phyloP scores from a whole-genome alignment of 495 filamentous ascomycete genomes.

The Penicillium steckii region DNA sequence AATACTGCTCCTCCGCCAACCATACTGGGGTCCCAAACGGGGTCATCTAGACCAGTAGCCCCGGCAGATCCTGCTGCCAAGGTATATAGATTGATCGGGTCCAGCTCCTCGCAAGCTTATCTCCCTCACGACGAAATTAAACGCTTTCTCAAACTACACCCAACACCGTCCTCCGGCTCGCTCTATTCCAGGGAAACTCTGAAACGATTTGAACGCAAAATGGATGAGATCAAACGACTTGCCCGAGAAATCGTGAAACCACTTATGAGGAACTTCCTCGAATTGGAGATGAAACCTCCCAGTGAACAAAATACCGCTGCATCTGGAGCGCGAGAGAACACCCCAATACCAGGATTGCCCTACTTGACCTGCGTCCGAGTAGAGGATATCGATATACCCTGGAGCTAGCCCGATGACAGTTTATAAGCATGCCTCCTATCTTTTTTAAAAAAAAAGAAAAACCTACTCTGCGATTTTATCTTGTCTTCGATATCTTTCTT shows the following conservation, averaged over 20 bases:
- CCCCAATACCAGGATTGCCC: constrained; percentile 41
- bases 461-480: not conserved
- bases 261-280: constrained; percentile 78
- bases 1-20: constrained; percentile 19
- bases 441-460: too few species aligned
- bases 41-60: constrained; percentile 17
- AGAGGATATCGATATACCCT: constrained; percentile 76
- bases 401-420: constrained; percentile 45
- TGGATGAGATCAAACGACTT: constrained; percentile 82
- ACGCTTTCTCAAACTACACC: constrained; percentile 71
- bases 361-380: constrained; percentile 83
- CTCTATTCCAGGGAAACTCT: constrained; percentile 74
- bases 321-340: constrained; percentile 16
- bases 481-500: not conserved
- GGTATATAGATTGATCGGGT: constrained; percentile 71
- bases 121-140: constrained; percentile 84
- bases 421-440: not conserved
- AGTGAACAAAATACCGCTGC: constrained; percentile 9
- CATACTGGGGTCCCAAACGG: constrained; percentile 27
- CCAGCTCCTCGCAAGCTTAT: constrained; percentile 57
- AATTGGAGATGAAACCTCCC: constrained; percentile 62
- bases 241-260: constrained; percentile 82
- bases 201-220: constrained; percentile 75
- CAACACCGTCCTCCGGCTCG: constrained; percentile 48
- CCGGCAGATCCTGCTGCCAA: constrained; percentile 48